A percentile compares a stretch with the other conserved stretches of the same genome.
Conservation (phyloP, 2,329 filamentous ascomycete species). For the Aspergillus texensis region DNA sequence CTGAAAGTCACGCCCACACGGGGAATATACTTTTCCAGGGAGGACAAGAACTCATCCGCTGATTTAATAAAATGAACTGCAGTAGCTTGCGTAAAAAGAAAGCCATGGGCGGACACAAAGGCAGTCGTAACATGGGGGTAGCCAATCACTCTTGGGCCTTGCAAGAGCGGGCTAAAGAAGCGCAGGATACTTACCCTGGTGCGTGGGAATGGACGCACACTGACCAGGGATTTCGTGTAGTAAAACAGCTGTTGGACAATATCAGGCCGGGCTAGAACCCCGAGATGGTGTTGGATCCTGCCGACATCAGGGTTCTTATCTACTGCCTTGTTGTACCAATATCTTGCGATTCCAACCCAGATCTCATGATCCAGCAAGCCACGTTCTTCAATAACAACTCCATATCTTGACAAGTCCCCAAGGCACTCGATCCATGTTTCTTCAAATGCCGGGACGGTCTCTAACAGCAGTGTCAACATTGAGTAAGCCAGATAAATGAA, state of each 20-base stretch:
- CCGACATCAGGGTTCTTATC: slow-evolving; percentile 76
- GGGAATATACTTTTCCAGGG: slow-evolving; percentile 53
- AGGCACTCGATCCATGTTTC: slow-evolving; percentile 95
- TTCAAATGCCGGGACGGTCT: slow-evolving; percentile 79
- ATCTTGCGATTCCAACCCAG: slow-evolving; percentile 77
- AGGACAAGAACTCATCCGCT: slow-evolving; percentile 44
- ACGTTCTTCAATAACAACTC: slow-evolving; percentile 89
- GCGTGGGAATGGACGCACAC: slow-evolving; percentile 57
- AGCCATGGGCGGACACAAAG: slow-evolving; percentile 58
- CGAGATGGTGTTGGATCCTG: slow-evolving; percentile 84
- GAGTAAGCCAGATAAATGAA: slow-evolving; percentile 90
- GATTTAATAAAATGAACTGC: slow-evolving; percentile 43
- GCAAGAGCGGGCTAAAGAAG: slow-evolving; percentile 56
- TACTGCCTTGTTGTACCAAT: slow-evolving; percentile 84
- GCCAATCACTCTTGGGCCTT: slow-evolving; percentile 37
- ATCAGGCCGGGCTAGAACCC: slow-evolving; percentile 64
- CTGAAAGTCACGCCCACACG: slow-evolving; percentile 52
- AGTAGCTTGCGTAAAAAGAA: slow-evolving; percentile 46
- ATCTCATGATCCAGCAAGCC: slow-evolving; percentile 74
- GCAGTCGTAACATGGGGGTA: slow-evolving; percentile 46
- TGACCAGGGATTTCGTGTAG: slow-evolving; percentile 61
- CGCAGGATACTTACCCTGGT: slow-evolving; percentile 60
- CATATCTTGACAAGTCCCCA: slow-evolving; percentile 80
- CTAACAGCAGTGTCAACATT: slow-evolving; percentile 84
- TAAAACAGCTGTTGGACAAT: slow-evolving; percentile 61